A percentile compares a stretch with the other conserved stretches of the same genome.
Evolutionary conservation across 306 rosid genomes (phyloP).

Genomic region (Trichosanthes truncata): DNA sequence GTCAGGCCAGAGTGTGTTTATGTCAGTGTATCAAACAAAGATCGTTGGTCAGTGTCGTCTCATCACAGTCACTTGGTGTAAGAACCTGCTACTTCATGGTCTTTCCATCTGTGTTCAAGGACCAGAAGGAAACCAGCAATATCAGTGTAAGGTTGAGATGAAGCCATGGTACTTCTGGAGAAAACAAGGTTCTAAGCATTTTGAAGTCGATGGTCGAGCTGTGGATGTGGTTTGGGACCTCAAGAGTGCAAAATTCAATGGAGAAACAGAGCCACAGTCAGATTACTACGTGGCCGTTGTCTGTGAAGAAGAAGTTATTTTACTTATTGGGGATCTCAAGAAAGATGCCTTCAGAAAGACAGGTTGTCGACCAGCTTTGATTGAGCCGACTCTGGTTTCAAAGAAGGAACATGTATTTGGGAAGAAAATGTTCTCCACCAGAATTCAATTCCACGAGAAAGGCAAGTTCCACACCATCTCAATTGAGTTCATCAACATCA

Average conservation of each 20-base stretch:
- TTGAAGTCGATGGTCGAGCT: constrained; percentile 43
- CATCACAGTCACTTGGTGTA: constrained; percentile 86
- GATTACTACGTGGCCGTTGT: constrained; percentile 71
- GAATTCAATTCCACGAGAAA: constrained; percentile 46
- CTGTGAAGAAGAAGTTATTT: constrained; percentile 57
- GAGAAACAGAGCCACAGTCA: constrained; percentile 63
- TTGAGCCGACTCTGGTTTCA: constrained; percentile 58
- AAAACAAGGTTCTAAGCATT: constrained; percentile 71
- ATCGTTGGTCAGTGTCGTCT: constrained; percentile 62
- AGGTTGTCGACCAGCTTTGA: constrained; percentile 56
- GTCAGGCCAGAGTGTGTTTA: constrained; percentile 54
- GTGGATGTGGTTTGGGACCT: constrained; percentile 81
- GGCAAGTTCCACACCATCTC: constrained; percentile 54
- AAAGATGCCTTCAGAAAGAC: constrained; percentile 64
- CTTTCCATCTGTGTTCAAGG: constrained; percentile 65
- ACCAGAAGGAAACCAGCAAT: constrained; percentile 32
- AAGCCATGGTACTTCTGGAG: constrained; percentile 97
- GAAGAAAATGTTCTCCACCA: constrained; percentile 52
- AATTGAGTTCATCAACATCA: constrained; percentile 49
- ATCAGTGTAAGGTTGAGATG: constrained; percentile 71
- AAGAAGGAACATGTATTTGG: constrained; percentile 71
- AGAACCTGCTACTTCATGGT: constrained; percentile 66
- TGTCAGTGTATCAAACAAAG: constrained; percentile 63
- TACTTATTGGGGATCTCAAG: constrained; percentile 66
- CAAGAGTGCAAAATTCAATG: constrained; percentile 59